Conservation (phyloP, 148 eudicot species). For the Fagopyrum tataricum region DNA sequence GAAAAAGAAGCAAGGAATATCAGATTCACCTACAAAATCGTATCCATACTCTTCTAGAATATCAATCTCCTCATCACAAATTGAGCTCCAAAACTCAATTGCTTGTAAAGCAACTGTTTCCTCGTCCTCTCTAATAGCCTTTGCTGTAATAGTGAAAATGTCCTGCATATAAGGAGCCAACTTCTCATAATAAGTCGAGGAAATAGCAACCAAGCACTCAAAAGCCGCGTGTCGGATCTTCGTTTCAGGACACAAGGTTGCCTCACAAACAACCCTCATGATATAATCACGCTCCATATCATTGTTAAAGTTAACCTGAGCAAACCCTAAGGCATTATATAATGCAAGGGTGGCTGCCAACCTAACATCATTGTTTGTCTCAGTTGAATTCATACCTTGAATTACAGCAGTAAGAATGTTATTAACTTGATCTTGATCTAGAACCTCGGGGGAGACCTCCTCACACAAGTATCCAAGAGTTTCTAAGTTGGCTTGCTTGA, state of each 20-base stretch:
- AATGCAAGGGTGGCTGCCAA: slow-evolving; percentile 90
- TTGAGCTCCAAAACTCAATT: slow-evolving; percentile 92
- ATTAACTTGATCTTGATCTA: slow-evolving; percentile 96
- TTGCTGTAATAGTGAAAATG: slow-evolving; percentile 79
- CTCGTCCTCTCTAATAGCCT: slow-evolving; percentile 88
- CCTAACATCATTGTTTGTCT: slow-evolving; percentile 67
- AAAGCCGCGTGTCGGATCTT: slow-evolving; percentile 93
- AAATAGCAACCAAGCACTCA: slow-evolving; percentile 90
- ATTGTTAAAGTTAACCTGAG: slow-evolving; percentile 85
- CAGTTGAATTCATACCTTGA: slow-evolving; percentile 69
- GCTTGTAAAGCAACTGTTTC: slow-evolving; percentile 96
- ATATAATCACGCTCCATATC: slow-evolving; percentile 93
- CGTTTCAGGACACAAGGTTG: slow-evolving; percentile 67
- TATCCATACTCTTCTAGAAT: slow-evolving; percentile 78
- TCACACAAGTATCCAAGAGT: slow-evolving; percentile 92
- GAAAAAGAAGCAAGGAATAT: slow-evolving; percentile 80
- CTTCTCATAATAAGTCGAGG: slow-evolving; percentile 83
- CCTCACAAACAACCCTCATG: slow-evolving; percentile 94
- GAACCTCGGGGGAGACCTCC: slow-evolving; percentile 87
- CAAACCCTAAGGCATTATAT: slow-evolving; percentile 85
- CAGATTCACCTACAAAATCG: slow-evolving; percentile 85
- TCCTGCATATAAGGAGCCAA: slow-evolving; percentile 85
- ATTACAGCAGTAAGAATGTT: slow-evolving; percentile 95
- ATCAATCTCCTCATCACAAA: slow-evolving; percentile 91
- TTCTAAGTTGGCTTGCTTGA: slow-evolving; percentile 89